A percentile compares a stretch with the other conserved stretches of the same genome.
These are phyloP conservation scores for Guyanaporus albipodus DNA, from an alignment of 768 basidiomycete species.

Conservation along the genomic window DNA sequence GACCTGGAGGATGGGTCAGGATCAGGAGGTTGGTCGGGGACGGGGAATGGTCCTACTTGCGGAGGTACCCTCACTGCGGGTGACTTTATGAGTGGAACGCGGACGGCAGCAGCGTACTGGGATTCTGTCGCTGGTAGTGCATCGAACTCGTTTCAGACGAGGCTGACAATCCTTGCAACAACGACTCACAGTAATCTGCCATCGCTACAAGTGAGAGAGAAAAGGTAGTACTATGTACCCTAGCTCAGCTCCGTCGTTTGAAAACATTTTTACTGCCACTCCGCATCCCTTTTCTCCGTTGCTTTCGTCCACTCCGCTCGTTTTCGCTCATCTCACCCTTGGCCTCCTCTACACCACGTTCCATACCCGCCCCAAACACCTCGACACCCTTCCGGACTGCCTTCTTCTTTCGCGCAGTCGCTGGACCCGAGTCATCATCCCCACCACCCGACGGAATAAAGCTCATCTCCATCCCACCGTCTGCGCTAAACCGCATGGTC, in stretches of 20 bases:
- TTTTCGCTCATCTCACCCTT: slow-evolving; percentile 51
- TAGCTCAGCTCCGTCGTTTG: slow-evolving; percentile 33
- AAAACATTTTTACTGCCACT: slow-evolving; percentile 92
- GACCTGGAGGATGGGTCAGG: slow-evolving; percentile 49
- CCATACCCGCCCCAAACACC: slow-evolving; percentile 84
- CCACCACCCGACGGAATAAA: slow-evolving; percentile 60
- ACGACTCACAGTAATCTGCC: slow-evolving; percentile 22
- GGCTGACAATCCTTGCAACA: background rate
- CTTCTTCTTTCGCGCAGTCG: slow-evolving; percentile 31
- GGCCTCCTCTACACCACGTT: slow-evolving; percentile 62
- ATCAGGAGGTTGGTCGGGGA: background rate
- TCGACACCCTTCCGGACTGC: slow-evolving; percentile 60
- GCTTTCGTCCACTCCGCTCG: slow-evolving; percentile 74
- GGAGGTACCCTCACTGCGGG: slow-evolving; percentile 85
- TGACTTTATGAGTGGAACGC: slow-evolving; percentile 86
- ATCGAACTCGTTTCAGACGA: slow-evolving; percentile 2
- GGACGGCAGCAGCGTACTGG: slow-evolving; percentile 73
- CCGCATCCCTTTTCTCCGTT: slow-evolving; percentile 71
- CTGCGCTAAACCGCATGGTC: slow-evolving; percentile 31
- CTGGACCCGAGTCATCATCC: slow-evolving; percentile 6
- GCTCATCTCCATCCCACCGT: slow-evolving; percentile 79
- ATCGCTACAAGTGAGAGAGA: slow-evolving; percentile 2
- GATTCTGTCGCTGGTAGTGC: slow-evolving; percentile 42
- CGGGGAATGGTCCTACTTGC: slow-evolving; percentile 47
- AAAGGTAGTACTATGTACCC: slow-evolving; percentile 7